Evolutionary conservation across 2,329 filamentous ascomycete species (phyloP).

Genomic region (Calonectria naviculata): DNA sequence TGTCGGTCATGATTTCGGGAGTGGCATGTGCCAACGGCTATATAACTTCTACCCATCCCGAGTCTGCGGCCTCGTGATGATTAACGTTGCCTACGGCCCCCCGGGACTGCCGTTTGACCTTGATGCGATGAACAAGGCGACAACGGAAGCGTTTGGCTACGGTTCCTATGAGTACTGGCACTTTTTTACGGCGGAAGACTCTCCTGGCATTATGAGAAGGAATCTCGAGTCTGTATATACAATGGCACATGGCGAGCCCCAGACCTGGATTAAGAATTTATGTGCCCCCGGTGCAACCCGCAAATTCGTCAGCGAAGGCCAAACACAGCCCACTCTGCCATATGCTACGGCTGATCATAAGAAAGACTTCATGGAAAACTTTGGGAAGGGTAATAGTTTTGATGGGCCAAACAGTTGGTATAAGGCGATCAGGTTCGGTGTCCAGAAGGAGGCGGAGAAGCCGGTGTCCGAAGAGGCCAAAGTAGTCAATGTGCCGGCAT

Average conservation of each 20-base stretch:
- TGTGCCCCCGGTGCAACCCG: background rate
- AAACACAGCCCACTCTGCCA: background rate
- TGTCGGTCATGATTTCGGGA: conserved; percentile 27
- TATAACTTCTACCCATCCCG: background rate
- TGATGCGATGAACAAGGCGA: background rate
- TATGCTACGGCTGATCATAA: background rate
- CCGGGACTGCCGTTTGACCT: background rate
- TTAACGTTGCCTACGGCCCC: background rate
- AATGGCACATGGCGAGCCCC: background rate
- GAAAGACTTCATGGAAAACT: background rate
- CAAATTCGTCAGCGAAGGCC: background rate
- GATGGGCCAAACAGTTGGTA: background rate
- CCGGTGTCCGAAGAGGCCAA: background rate
- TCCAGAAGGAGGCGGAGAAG: background rate
- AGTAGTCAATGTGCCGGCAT: background rate
- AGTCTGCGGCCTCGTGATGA: background rate
- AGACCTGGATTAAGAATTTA: background rate
- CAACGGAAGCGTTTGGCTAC: background rate
- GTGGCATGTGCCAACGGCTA: background rate
- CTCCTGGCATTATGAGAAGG: background rate
- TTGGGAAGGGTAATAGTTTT: background rate
- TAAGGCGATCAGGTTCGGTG: background rate
- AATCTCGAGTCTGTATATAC: background rate
- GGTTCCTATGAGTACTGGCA: background rate
- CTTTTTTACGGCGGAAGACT: background rate